Evolutionary conservation across 2,329 filamentous ascomycete species (phyloP), one percentile per base, ranked within the genome.

Genomic region (Neofusicoccum umdonicola): DNA sequence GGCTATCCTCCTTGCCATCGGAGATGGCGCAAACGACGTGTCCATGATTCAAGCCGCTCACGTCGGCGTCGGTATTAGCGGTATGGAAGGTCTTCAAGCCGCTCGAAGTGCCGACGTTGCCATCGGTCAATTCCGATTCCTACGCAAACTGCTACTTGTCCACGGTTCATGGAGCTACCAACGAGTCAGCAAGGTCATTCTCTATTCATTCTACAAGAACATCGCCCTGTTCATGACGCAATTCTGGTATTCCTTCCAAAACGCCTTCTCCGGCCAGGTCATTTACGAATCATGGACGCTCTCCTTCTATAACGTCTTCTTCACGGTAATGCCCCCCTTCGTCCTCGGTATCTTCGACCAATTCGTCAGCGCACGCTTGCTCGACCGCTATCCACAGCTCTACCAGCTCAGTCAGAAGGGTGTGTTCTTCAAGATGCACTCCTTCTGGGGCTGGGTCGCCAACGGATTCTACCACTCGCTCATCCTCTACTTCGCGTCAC

Each of bases 151-250:
- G 63, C 85, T 98, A 34, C 85, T 99, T 31, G 95, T 99, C 11
- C 95, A 99, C 74, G 95, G 95, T 27, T 90, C 93, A 5, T 99
- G 95, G 95, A 96, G 92, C 75, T 99, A 99, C 76, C 94, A 97
- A 76, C 90, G 95, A 66, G 90, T 99, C 75, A 94, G 91, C 84
- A 97, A 96, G 81, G 93, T 96, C 66, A 98, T 99, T 72, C 79
- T 99, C 67, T 99, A 97, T 80, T 98, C 95, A 6, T 99, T 98
- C 78, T 99, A 99, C 84, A 99, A 99, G 84, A 99, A 99, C 80
- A 97, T 98, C 70, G 90, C 93, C 19, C 83, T 99, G 67, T 99
- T 98, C 80, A 93, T 99, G 90, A 99, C 96, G 66, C 96, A 99
- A 76, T 99, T 99, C 76, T 99, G 96, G 69, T 98, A 95, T 79